A percentile compares a stretch with the other conserved stretches of the same genome.
Conservation (phyloP, 495 filamentous ascomycete genomes). For the Xylaria venustula region DNA sequence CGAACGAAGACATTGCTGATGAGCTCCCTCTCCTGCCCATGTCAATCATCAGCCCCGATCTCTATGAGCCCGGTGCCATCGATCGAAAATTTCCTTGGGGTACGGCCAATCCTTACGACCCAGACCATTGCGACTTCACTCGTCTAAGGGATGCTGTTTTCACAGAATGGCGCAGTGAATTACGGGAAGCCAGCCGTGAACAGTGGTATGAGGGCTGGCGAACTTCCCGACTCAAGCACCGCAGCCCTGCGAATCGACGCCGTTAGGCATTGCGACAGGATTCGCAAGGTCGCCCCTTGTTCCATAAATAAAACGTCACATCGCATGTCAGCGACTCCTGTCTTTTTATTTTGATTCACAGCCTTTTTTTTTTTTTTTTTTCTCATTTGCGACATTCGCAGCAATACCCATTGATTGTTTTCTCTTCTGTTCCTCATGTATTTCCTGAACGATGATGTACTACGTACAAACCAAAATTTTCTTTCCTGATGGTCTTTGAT, state of each 20-base stretch:
- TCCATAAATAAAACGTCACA: conserved; percentile 16
- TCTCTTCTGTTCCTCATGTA: conserved; percentile 5
- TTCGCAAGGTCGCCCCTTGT: conserved; percentile 13
- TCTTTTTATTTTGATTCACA: not conserved
- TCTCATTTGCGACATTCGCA: conserved; percentile 12
- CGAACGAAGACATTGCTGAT: conserved; percentile 33
- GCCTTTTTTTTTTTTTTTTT: not conserved
- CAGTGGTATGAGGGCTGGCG: conserved; percentile 97
- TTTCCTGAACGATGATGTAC: conserved; percentile 13
- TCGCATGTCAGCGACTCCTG: conserved; percentile 18
- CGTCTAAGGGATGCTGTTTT: conserved; percentile 89
- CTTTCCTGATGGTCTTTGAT: conserved; percentile 3
- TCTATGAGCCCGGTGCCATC: conserved; percentile 73
- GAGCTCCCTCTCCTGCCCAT: conserved; percentile 70
- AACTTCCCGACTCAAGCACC: conserved; percentile 59
- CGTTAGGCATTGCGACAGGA: conserved; percentile 27
- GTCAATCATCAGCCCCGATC: conserved; percentile 91
- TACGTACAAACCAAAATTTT: conserved; percentile 10
- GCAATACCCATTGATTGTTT: conserved; percentile 19
- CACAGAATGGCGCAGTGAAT: conserved; percentile 84
- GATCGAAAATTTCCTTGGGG: conserved; percentile 95
- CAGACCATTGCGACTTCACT: conserved; percentile 92
- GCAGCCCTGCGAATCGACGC: conserved; percentile 28
- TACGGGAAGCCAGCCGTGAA: conserved; percentile 88
- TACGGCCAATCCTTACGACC: conserved; percentile 87